Base-by-base conservation (phyloP, 2,329 filamentous ascomycete genomes). In the Beauveria sp. region DNA sequence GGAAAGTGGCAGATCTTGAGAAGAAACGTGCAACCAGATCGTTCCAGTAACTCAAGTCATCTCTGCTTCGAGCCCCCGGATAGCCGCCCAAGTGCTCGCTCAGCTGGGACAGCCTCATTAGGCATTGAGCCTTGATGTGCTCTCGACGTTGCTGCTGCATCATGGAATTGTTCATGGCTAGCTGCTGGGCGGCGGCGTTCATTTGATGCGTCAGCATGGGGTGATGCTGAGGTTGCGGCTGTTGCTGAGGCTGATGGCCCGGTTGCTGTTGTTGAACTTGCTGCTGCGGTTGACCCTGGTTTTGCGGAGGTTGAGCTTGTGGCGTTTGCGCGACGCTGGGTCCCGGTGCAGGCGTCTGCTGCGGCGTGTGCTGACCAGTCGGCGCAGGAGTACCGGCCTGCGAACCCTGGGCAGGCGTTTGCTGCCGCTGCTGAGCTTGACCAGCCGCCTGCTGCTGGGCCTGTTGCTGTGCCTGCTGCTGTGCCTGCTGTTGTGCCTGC, bases 1-100 rank as follows among this genome's bases (percentile, higher is more conserved):
- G 85, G 69, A 96, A 88, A 9, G 91, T 85, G 9, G 91, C 92
- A 31, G 82, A 83, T 0, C 83, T 80, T 0, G 91, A 88, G 74
- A 97, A 99, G 75, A 96, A 96, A 52, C 84, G 84, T 43, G 82
- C 77, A 20, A 96, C 91, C 68, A 97, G 95, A 5, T 76, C 75
- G 66, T 88, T 83, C 93, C 93, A 98, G 69, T 90, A 89, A 0
- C 79, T 75, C 5, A 96, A 75, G 69, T 92, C 88, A 63, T 88
- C 86, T 64, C 83, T 82, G 66, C 83, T 81, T 68, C 84, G 86
- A 16, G 79, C 73, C 56, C 79, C 81, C 43, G 78, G 77, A 66
- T 81, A 88, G 38, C 77, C 79, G 65, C 83, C 86, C 10, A 89
- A 71, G 64, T 84, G 78, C 73, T 88, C 85, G 74, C 83, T 75